Evolutionary conservation across 441 rosid species (phyloP).

Genomic region (Hura crepitans): DNA sequence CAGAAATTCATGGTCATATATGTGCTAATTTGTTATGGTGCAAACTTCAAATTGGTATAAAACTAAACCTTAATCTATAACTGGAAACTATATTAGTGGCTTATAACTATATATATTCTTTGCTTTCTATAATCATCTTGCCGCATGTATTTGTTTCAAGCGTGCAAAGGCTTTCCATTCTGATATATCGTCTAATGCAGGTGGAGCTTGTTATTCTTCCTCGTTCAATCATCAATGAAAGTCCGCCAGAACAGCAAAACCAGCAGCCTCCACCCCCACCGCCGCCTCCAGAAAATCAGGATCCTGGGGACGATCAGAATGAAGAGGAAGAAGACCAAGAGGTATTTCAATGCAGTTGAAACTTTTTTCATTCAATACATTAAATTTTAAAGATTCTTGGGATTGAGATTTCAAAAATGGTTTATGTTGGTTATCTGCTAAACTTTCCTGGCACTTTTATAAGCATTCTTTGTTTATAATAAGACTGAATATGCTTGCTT

Average conservation of each 20-base stretch:
- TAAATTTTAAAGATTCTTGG: constrained; percentile 1
- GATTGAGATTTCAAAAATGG: constrained; percentile 4
- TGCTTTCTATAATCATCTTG: constrained; percentile 2
- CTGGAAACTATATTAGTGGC: neutral
- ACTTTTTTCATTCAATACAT: neutral
- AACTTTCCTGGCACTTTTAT: constrained; percentile 10
- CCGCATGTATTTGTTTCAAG: neutral
- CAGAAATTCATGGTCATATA: neutral
- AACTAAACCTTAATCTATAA: neutral
- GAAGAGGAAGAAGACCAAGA: constrained; percentile 76
- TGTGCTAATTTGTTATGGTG: neutral
- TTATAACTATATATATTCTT: neutral
- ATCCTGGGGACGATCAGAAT: constrained; percentile 71
- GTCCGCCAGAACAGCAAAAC: constrained; percentile 87
- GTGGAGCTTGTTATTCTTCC: constrained; percentile 98
- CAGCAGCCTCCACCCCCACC: constrained; percentile 94
- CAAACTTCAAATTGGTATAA: neutral
- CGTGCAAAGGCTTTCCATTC: constrained; percentile 12
- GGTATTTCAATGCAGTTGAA: constrained; percentile 33
- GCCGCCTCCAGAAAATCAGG: constrained; percentile 87
- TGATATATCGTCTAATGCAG: constrained; percentile 42
- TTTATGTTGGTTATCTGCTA: neutral
- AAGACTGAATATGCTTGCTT: neutral
- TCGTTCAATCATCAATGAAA: constrained; percentile 71
- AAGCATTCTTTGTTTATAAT: constrained; percentile 1